A percentile compares a stretch with the other conserved stretches of the same genome.
These are phyloP conservation scores for Candida pseudoglaebosa DNA, from an alignment of 805 yeast species.

Conservation along the genomic window DNA sequence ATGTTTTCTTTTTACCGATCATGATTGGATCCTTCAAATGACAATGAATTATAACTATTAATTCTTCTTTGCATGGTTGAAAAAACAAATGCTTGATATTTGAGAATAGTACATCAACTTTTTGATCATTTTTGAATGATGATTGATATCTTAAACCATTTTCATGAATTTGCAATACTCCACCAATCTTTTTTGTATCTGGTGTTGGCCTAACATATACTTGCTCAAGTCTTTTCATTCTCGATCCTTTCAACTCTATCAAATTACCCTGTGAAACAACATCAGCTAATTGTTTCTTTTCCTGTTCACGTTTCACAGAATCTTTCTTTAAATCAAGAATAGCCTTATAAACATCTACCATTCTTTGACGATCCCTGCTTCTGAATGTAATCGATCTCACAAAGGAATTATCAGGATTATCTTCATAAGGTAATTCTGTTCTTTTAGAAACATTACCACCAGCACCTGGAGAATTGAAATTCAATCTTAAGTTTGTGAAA, in stretches of 20 bases:
- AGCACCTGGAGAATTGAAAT: slow-evolving; percentile 90
- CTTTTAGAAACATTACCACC: slow-evolving; percentile 66
- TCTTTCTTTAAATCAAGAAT: slow-evolving; percentile 91
- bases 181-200: slow-evolving; percentile 93
- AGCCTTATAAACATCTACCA: slow-evolving; percentile 83
- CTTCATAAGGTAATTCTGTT: slow-evolving; percentile 88
- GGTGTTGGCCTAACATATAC: slow-evolving; percentile 94
- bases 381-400: slow-evolving; percentile 83
- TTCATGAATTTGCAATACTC: slow-evolving; percentile 85
- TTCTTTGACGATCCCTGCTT: slow-evolving; percentile 85
- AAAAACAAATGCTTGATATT: slow-evolving; percentile 91
- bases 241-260: slow-evolving; percentile 74
- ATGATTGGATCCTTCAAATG: slow-evolving; percentile 90
- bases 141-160: slow-evolving; percentile 95
- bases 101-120: slow-evolving; percentile 81
- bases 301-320: slow-evolving; percentile 84
- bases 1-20: slow-evolving; percentile 93
- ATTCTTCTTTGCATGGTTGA: slow-evolving; percentile 94
- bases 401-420: slow-evolving; percentile 79
- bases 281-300: slow-evolving; percentile 87
- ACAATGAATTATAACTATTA: slow-evolving; percentile 87
- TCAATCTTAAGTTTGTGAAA: slow-evolving; percentile 82
- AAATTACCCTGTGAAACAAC: slow-evolving; percentile 89
- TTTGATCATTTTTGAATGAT: slow-evolving; percentile 77
- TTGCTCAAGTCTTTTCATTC: slow-evolving; percentile 83